phyloP scores from a whole-genome alignment of 164 flowering plant genomes.

The Kalanchoe fedtschenkoi region DNA sequence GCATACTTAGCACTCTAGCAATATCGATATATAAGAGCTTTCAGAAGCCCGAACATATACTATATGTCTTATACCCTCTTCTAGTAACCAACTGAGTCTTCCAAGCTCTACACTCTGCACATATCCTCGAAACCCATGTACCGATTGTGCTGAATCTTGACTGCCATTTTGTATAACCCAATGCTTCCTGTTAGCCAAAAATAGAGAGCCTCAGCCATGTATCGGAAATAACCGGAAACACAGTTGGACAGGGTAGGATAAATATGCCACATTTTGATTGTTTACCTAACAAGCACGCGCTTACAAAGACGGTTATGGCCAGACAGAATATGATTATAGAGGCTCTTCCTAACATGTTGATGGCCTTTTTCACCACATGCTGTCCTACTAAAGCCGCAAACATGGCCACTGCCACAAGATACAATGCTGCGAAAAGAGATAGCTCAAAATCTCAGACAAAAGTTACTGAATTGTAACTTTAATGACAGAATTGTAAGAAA shows the following conservation, averaged over 20 bases:
- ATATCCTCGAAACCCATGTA: conserved; percentile 7
- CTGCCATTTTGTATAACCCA: background rate
- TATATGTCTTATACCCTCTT: too few species aligned
- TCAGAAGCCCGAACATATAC: too few species aligned
- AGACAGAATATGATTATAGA: conserved; percentile 10
- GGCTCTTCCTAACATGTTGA: conserved; percentile 9
- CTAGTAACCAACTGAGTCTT: too few species aligned
- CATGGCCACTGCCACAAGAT: conserved; percentile 8
- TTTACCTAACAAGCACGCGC: conserved; percentile 11
- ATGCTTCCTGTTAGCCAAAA: background rate
- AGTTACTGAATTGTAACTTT: background rate
- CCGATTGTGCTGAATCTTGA: background rate
- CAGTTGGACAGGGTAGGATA: too few species aligned
- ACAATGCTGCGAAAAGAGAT: conserved; percentile 5
- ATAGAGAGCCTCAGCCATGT: too few species aligned
- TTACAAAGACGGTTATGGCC: conserved; percentile 9
- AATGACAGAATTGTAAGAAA: too few species aligned
- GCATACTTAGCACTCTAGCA: too few species aligned
- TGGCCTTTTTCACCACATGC: conserved; percentile 5
- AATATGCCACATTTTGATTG: too few species aligned
- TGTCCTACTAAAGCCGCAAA: conserved; percentile 12
- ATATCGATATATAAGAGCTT: too few species aligned
- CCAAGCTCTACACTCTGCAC: conserved; percentile 1
- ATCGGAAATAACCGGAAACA: too few species aligned
- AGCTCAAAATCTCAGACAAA: background rate